Base-by-base conservation (phyloP, 371 early-diverging fungal species). In the Rhizopus arrhizus region DNA sequence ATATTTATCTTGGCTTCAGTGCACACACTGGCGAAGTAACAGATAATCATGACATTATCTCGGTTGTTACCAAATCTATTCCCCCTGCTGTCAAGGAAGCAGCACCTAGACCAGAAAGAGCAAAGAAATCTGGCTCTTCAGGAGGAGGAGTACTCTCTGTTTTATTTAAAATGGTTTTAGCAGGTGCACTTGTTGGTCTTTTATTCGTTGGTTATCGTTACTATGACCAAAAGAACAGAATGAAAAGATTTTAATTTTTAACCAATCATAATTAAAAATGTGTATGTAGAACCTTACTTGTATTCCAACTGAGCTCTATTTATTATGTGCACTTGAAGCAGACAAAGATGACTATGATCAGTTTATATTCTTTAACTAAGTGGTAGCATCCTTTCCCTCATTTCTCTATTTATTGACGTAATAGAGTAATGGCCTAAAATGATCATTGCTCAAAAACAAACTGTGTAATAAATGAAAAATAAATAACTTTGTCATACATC, bases 1-100 rank as follows among this genome's bases (percentile, higher is more conserved):
- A 78, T 51, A 80, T 86, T 13, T 96, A 92, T 73, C 77, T 97
- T 16, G 96, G 96, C 9, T 97, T 96, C 78, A 83, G 91, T 43
- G 91, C 96, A 6, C 84, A 86, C 43, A 98, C 98, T 0, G 98
- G 98, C 57, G 95, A 93, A 55, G 87, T 95, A 34, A 81, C 86
- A 38, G 90, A 94, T 67, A 87, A 88, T 59, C 95, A 94, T 66
- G 95, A 94, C 63, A 84, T 94, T 57, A 73, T 90, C 53, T 74
- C 80, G 12, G 83, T 95, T 33, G 68, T 78, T 12, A 85, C 87
- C 31, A 72, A 64, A 46, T 68, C 76, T 0, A 52, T 86, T 47
- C 58, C 61, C 54, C 75, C 80, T 49, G 67, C 69, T 16, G 62
- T 64, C 3, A 71, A 67, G 55, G 74, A 77, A 58, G 48, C 56